Conservation (phyloP, 805 yeast species). For the Wickerhamomyces pijperi region DNA sequence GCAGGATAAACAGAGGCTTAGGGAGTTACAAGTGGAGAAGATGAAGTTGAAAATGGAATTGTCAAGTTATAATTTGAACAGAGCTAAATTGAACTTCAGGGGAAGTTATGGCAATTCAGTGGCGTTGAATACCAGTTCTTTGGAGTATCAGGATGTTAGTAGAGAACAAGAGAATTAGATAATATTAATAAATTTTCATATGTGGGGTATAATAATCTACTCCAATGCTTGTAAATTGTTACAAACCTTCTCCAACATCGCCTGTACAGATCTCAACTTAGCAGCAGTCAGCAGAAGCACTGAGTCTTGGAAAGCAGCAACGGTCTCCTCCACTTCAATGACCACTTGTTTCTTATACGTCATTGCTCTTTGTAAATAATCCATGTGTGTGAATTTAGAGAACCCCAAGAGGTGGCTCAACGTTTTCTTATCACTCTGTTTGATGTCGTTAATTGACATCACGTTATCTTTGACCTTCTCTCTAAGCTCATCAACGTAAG, state of each 20-base stretch:
- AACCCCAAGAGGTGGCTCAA: constrained; percentile 19
- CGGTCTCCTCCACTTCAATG: constrained; percentile 18
- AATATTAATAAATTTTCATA: too few species aligned
- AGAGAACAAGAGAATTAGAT: too few species aligned
- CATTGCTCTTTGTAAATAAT: constrained; percentile 49
- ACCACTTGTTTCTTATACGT: constrained; percentile 53
- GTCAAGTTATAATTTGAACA: neutral
- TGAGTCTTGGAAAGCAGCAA: neutral
- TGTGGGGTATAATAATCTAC: too few species aligned
- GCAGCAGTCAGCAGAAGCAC: neutral
- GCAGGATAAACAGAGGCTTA: neutral
- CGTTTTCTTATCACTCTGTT: neutral
- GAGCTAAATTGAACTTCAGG: neutral
- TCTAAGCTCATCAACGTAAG: neutral
- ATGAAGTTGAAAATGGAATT: neutral
- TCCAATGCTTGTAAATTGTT: neutral
- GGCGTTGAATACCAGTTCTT: neutral
- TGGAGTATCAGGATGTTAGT: neutral
- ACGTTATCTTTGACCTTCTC: neutral
- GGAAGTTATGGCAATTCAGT: neutral
- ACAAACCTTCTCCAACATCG: neutral
- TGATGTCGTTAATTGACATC: neutral
- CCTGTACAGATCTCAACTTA: neutral
- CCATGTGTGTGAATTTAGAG: constrained; percentile 27
- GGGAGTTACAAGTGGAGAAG: neutral